phyloP scores from a whole-genome alignment of 768 basidiomycete species.

The Cytidiella melzeri region DNA sequence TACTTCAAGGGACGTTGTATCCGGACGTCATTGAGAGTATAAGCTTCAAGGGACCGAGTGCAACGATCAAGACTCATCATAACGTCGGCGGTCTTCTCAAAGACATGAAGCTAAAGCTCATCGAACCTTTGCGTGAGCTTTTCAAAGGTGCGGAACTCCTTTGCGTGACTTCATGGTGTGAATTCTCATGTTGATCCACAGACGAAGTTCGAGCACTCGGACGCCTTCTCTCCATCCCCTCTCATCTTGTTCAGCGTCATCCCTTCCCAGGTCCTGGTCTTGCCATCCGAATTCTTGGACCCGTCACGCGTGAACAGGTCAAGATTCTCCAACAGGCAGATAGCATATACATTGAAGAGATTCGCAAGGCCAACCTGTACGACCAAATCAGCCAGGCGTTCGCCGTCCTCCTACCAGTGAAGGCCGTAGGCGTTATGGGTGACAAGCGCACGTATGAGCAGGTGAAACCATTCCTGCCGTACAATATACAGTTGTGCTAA shows the following conservation, averaged over 20 bases:
- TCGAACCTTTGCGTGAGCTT: conserved; percentile 93
- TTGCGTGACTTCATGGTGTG: neutral
- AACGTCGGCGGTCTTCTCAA: conserved; percentile 95
- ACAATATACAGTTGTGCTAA: too few species aligned
- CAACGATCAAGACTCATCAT: conserved; percentile 99
- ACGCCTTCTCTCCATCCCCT: conserved; percentile 84
- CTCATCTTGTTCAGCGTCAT: conserved; percentile 90
- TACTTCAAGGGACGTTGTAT: conserved; percentile 95
- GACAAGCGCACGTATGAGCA: conserved; percentile 96
- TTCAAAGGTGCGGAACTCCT: conserved; percentile 75
- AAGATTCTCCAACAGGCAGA: conserved; percentile 88
- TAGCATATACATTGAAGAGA: conserved; percentile 96
- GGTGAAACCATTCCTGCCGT: conserved; percentile 41
- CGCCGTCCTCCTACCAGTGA: conserved; percentile 91
- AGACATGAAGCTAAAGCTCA: conserved; percentile 98
- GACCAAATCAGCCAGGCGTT: conserved; percentile 95
- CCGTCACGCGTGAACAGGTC: conserved; percentile 91
- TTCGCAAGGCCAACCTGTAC: conserved; percentile 87
- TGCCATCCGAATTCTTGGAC: conserved; percentile 95
- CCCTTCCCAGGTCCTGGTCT: conserved; percentile 99
- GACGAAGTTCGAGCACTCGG: conserved; percentile 96
- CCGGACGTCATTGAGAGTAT: conserved; percentile 99
- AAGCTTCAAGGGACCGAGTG: conserved; percentile 97
- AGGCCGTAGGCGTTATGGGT: conserved; percentile 97
- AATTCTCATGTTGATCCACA: conserved; percentile 25